Evolutionary conservation across 306 rosid genomes (phyloP).

Genomic region (Prunus kanzakura): DNA sequence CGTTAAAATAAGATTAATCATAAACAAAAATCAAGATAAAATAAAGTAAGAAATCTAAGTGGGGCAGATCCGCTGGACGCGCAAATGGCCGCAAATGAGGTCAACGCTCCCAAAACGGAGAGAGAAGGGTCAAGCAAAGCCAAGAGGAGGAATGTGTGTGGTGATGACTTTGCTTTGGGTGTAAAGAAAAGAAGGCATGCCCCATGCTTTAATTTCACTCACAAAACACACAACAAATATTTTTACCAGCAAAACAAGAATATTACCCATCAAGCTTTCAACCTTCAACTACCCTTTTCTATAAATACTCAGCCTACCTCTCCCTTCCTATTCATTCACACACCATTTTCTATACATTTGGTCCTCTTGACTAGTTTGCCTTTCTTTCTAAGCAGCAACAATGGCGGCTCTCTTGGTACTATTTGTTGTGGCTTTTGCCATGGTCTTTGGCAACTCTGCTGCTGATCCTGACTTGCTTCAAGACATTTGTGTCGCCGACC

Average conservation of each 20-base stretch:
- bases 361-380: neutral
- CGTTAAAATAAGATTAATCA: neutral
- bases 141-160: neutral
- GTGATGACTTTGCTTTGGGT: conserved; percentile 29
- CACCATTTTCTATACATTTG: neutral
- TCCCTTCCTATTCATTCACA: neutral
- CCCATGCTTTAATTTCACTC: conserved; percentile 30
- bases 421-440: conserved; percentile 33
- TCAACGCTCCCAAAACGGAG: neutral
- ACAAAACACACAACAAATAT: neutral
- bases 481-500: conserved; percentile 88
- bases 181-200: conserved; percentile 23
- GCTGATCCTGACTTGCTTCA: conserved; percentile 89
- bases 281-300: neutral
- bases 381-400: neutral
- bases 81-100: neutral
- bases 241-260: neutral
- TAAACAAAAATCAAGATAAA: neutral
- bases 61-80: neutral
- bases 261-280: neutral
- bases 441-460: conserved; percentile 31
- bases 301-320: neutral
- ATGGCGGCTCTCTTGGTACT: conserved; percentile 36
- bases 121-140: neutral
- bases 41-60: neutral